Conservation (phyloP, 1,284 basidiomycete species). For the Singerocomus rubriflavus region DNA sequence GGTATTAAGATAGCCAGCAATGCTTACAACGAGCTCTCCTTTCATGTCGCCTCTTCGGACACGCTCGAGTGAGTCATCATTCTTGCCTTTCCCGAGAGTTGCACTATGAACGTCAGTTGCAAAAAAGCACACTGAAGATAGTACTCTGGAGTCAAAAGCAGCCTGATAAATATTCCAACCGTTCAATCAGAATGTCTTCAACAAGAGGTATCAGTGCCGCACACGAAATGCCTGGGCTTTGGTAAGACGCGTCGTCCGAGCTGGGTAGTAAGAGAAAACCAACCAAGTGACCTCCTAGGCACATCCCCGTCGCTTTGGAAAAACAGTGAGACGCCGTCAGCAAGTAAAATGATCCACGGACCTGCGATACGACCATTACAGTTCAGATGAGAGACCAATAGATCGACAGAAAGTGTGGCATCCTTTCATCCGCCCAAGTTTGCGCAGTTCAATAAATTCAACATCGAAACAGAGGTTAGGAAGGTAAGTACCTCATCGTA, state of each 20-base stretch:
- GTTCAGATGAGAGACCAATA: conserved; percentile 68
- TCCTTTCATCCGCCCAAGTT: conserved; percentile 48
- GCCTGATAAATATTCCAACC: conserved; percentile 40
- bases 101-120: conserved; percentile 88
- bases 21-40: conserved; percentile 77
- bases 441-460: conserved; percentile 4
- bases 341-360: conserved; percentile 33
- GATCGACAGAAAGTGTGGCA: conserved; percentile 70
- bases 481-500: conserved; percentile 73
- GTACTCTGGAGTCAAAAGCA: conserved; percentile 81
- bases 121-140: conserved; percentile 88
- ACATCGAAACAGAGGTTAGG: neutral
- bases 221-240: conserved; percentile 23
- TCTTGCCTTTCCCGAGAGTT: conserved; percentile 81
- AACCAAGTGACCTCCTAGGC: conserved; percentile 80
- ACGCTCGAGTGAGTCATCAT: conserved; percentile 72
- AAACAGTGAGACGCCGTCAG: neutral
- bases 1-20: neutral
- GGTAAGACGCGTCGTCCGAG: conserved; percentile 9
- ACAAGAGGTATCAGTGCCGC: conserved; percentile 7
- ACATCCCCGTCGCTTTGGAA: conserved; percentile 74
- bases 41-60: conserved; percentile 78
- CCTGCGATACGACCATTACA: conserved; percentile 89
- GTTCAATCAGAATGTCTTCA: conserved; percentile 55
- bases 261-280: conserved; percentile 21